Percentiles rank a stretch among this genome's conserved stretches.
Evolutionary conservation across 2,329 filamentous ascomycete genomes (phyloP).

Genomic region (Peltaster fructicola): DNA sequence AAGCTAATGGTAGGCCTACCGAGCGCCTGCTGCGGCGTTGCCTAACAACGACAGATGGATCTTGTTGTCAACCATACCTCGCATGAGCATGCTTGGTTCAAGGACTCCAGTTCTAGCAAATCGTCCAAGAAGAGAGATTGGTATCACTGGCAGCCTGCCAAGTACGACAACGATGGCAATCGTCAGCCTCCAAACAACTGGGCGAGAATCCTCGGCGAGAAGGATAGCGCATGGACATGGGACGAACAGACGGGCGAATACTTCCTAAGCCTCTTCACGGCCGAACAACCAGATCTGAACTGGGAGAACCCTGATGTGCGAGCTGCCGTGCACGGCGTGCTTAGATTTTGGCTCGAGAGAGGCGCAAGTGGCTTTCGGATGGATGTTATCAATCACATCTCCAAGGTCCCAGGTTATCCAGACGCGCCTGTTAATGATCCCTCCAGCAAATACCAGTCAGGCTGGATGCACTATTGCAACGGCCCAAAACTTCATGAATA

Average conservation of each 20-base stretch:
- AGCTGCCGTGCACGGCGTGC: constrained; percentile 27
- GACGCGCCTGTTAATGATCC: constrained; percentile 26
- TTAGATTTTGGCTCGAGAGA: constrained; percentile 31
- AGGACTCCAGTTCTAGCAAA: constrained; percentile 34
- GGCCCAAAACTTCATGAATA: constrained; percentile 42
- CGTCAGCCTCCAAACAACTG: constrained; percentile 42
- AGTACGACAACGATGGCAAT: constrained; percentile 35
- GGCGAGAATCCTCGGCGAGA: constrained; percentile 21
- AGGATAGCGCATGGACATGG: constrained; percentile 26
- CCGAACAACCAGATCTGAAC: constrained; percentile 30
- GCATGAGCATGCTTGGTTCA: constrained; percentile 40
- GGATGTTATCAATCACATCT: constrained; percentile 33
- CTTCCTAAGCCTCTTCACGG: constrained; percentile 29
- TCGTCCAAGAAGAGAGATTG: constrained; percentile 39
- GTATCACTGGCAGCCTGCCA: constrained; percentile 48
- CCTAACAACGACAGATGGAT: constrained; percentile 3
- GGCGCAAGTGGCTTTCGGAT: constrained; percentile 30
- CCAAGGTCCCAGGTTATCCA: constrained; percentile 25
- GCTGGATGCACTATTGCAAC: constrained; percentile 35
- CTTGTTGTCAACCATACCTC: constrained; percentile 15
- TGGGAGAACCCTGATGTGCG: constrained; percentile 30
- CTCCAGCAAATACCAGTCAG: constrained; percentile 28
- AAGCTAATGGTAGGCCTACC: constrained; percentile 31
- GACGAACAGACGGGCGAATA: constrained; percentile 30
- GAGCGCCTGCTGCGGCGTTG: background rate